Evolutionary conservation across 768 basidiomycete species (phyloP).

Genomic region (Neoboletus brunneissimus): DNA sequence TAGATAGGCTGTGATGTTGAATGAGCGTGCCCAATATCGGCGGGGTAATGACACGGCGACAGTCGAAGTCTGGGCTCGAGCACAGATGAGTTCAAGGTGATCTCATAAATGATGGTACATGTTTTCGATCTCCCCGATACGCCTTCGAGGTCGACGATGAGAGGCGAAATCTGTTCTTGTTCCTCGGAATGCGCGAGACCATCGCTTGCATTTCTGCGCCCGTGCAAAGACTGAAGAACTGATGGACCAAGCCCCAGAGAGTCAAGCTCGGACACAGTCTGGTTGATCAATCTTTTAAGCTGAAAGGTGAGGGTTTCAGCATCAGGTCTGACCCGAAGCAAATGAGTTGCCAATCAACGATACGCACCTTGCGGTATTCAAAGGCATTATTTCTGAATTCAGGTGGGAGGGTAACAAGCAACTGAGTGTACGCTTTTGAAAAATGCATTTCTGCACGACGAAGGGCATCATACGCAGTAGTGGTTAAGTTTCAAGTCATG

Average conservation of each 20-base stretch:
- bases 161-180: background rate
- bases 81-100: conserved; percentile 43
- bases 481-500: background rate
- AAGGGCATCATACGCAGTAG: background rate
- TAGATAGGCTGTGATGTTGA: conserved; percentile 3
- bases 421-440: conserved; percentile 62
- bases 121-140: background rate
- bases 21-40: background rate
- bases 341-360: background rate
- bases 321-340: background rate
- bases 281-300: conserved; percentile 90
- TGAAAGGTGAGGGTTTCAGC: conserved; percentile 28
- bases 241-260: conserved; percentile 59
- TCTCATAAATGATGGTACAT: conserved; percentile 52
- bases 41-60: conserved; percentile 33
- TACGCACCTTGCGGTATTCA: conserved; percentile 71
- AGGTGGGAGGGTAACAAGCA: conserved; percentile 65
- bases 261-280: conserved; percentile 74
- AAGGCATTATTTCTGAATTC: conserved; percentile 78
- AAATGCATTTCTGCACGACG: conserved; percentile 56
- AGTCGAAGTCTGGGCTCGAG: conserved; percentile 60
- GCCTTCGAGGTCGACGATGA: background rate
- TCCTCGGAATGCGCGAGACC: background rate
- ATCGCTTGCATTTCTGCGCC: conserved; percentile 13
- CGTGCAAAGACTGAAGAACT: conserved; percentile 45